Conservation (phyloP, 2,329 filamentous ascomycete species). For the Coniochaeta sp. region DNA sequence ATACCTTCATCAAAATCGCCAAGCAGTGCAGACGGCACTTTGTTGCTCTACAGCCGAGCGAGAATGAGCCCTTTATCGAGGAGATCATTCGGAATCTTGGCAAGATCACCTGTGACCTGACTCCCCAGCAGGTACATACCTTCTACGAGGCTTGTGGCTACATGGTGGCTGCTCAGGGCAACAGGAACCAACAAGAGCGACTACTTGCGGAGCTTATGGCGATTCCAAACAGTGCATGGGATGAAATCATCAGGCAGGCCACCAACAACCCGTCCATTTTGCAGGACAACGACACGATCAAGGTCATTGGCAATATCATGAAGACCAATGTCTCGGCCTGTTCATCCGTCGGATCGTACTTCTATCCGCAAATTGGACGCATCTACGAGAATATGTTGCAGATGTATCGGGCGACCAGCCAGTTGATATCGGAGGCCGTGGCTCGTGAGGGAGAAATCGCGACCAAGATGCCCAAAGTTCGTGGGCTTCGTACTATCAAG, state of each 20-base stretch:
- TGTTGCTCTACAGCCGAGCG: conserved; percentile 88
- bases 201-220: conserved; percentile 88
- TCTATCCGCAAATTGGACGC: conserved; percentile 93
- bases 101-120: conserved; percentile 91
- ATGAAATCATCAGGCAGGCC: conserved; percentile 84
- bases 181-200: conserved; percentile 88
- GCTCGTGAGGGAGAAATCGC: conserved; percentile 85
- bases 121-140: conserved; percentile 94
- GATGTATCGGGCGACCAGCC: conserved; percentile 97
- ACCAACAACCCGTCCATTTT: conserved; percentile 79
- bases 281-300: conserved; percentile 91
- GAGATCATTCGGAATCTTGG: conserved; percentile 95
- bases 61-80: conserved; percentile 94
- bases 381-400: conserved; percentile 98
- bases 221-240: conserved; percentile 90
- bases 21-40: conserved; percentile 97
- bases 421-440: conserved; percentile 90
- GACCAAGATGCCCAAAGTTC: conserved; percentile 94
- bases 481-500: conserved; percentile 93
- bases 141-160: conserved; percentile 99
- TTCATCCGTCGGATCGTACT: conserved; percentile 91
- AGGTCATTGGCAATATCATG: conserved; percentile 99
- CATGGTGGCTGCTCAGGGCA: conserved; percentile 97
- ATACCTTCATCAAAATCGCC: conserved; percentile 99
- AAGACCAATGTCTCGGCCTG: conserved; percentile 99